Conservation (phyloP, 2,329 filamentous ascomycete species). For the Scytalidium lignicola region DNA sequence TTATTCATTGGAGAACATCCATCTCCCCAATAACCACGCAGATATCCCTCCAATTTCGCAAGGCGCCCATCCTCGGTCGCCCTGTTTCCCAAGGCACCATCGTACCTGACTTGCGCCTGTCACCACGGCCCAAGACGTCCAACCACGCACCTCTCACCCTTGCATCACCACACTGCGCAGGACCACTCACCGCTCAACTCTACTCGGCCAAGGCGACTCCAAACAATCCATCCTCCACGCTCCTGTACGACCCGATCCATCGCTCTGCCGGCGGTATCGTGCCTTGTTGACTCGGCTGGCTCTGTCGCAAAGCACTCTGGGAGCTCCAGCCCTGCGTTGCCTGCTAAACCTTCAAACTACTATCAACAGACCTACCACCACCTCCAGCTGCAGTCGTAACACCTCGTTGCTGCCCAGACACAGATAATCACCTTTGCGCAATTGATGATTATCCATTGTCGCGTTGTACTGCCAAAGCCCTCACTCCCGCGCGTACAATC, state of each 20-base stretch:
- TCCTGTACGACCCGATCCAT: not conserved
- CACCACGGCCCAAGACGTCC: not conserved
- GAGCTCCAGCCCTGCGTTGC: not conserved
- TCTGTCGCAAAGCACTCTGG: not conserved
- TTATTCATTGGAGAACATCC: not conserved
- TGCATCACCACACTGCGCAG: not conserved
- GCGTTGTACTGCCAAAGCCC: not conserved
- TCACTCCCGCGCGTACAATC: not conserved
- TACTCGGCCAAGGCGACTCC: not conserved
- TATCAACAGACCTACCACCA: not conserved
- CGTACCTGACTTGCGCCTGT: not conserved
- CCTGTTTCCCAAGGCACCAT: not conserved
- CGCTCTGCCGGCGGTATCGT: not conserved
- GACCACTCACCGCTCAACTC: not conserved
- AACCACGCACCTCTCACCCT: not conserved
- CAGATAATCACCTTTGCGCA: not conserved
- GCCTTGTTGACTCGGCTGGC: not conserved
- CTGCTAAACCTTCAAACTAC: not conserved
- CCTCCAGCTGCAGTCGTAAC: not conserved
- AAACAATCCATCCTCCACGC: not conserved
- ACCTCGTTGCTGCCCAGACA: not conserved
- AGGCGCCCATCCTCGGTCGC: not conserved
- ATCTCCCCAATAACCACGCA: not conserved
- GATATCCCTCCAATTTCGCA: not conserved
- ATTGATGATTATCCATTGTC: not conserved